Base-by-base conservation (phyloP, 2,329 filamentous ascomycete species). In the Dryadomyces sulphureus region DNA sequence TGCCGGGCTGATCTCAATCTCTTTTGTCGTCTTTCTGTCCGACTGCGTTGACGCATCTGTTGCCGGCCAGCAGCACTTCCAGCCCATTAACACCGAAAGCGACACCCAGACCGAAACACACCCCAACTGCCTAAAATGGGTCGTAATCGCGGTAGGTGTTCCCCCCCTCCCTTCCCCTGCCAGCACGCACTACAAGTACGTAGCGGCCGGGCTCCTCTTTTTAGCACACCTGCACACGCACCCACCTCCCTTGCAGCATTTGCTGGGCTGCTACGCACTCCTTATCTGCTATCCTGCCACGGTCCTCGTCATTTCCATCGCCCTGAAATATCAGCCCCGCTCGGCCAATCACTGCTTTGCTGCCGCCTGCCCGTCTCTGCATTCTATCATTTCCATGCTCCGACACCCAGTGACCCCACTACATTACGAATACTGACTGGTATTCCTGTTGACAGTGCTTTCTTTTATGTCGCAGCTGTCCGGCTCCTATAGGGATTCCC, bases 401-500 rank as follows among this genome's bases (percentile, higher is more conserved):
- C 16, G 16, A 36, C 16, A 7, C 34, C 16, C 34, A 5, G 8
- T 36, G 9, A 4, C 34, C 16, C 34, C 2, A 4, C 4, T 4
- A 9, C 27, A 32, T 32, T 32, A n/a, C n/a, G n/a, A n/a, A n/a
- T 46, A 53, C 41, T 41, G 20, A 40, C 39, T 9, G 12, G 7
- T n/a, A 5, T 24, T 43, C n/a, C 36, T 12, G 56, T 50, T 48
- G 46, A 53, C 61, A 93, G 87, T 94, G 48, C 72, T 88, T 56
- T 93, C 86, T 56, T 93, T 93, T 65, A 90, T 93, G 75, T 87
- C 84, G 62, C 78, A 81, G 65, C 80, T 84, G 69, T 82, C 81
- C 54, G 67, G 66, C 53, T 62, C 65, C 49, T 57, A 62, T 49
- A 57, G 56, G 53, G 62, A 66, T 55, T 67, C 66, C 51, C 62